Conservation (phyloP, 305 asterid genomes). For the Petunia hybrid region DNA sequence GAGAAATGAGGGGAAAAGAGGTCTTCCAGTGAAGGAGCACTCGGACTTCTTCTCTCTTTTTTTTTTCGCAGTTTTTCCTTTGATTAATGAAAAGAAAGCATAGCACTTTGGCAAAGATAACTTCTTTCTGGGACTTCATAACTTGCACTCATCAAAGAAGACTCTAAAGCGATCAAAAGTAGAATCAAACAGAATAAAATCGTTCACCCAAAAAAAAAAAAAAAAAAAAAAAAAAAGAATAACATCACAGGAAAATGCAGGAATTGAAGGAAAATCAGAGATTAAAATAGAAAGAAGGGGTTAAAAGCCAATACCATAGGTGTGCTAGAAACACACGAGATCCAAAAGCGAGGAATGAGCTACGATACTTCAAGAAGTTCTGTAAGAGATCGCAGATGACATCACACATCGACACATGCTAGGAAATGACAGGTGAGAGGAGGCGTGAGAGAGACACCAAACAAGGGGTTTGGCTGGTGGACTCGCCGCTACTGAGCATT, state of each 20-base stretch:
- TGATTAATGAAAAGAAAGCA: neutral
- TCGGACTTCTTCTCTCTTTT: neutral
- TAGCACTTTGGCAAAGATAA: too few species aligned
- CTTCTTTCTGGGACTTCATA: neutral
- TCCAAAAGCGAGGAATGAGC: neutral
- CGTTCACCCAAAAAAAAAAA: too few species aligned
- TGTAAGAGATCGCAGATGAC: neutral
- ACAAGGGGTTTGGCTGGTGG: neutral
- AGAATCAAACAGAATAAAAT: neutral
- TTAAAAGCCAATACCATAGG: neutral
- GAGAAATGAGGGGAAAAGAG: neutral
- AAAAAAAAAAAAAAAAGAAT: too few species aligned
- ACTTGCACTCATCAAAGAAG: neutral
- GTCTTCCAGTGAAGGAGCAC: neutral
- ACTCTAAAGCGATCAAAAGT: conserved; percentile 2
- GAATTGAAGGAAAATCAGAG: neutral
- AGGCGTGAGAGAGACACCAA: neutral
- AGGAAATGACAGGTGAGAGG: neutral
- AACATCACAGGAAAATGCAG: neutral
- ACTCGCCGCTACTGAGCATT: neutral
- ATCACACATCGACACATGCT: neutral
- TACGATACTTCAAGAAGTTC: neutral
- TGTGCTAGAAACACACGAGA: neutral
- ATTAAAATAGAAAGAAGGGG: neutral
- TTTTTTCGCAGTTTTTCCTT: neutral